These are phyloP conservation scores for Plantago major DNA, from an alignment of 257 asterid genomes.

Conservation along the genomic window DNA sequence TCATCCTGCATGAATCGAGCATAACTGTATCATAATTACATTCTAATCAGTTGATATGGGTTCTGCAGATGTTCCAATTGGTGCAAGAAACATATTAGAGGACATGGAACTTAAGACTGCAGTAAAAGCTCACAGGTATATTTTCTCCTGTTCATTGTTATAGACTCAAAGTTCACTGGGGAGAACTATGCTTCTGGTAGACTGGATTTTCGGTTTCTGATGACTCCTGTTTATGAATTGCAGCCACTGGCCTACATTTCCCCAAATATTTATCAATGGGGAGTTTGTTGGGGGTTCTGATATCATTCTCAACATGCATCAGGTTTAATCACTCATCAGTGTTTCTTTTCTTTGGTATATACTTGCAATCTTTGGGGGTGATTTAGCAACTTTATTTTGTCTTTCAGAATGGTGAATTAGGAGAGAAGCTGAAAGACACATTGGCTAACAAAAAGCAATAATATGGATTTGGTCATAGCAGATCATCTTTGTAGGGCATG, in stretches of 20 bases:
- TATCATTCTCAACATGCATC: constrained; percentile 88
- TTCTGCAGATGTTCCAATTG: constrained; percentile 61
- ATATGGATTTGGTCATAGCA: constrained; percentile 31
- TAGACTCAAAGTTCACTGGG: not conserved
- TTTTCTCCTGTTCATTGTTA: not conserved
- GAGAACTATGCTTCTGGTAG: not conserved
- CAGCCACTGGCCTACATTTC: constrained; percentile 99
- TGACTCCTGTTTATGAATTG: constrained; percentile 15
- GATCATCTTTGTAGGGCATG: not conserved
- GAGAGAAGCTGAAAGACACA: constrained; percentile 48
- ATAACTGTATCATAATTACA: constrained; percentile 10
- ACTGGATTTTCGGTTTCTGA: not conserved
- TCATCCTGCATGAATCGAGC: not conserved
- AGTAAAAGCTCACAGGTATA: constrained; percentile 76
- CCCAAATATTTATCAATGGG: constrained; percentile 87
- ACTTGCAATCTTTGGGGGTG: constrained; percentile 3
- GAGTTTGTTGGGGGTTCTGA: constrained; percentile 98
- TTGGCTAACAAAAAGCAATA: constrained; percentile 25
- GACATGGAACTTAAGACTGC: constrained; percentile 78
- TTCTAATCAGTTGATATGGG: constrained; percentile 20
- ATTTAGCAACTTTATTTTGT: constrained; percentile 18
- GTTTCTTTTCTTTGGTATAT: not conserved
- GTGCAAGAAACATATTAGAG: constrained; percentile 87
- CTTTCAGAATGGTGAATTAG: constrained; percentile 74
- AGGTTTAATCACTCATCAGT: constrained; percentile 37